phyloP scores from a whole-genome alignment of 129 eudicot species.

The Flaveria linearis region DNA sequence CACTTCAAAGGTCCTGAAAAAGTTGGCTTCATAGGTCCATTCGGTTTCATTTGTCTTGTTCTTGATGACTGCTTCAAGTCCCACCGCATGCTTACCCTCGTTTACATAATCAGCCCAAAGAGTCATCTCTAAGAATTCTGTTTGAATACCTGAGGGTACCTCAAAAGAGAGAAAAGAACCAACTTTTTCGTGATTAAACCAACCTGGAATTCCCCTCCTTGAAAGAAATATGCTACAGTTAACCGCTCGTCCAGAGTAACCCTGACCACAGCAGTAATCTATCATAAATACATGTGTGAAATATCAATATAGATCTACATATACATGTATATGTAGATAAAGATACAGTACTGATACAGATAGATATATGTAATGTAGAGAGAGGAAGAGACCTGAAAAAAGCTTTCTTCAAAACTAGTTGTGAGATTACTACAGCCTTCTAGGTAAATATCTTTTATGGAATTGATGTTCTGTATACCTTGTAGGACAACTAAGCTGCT shows the following conservation, averaged over 20 bases:
- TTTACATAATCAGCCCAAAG: slow-evolving; percentile 27
- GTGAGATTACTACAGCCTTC: slow-evolving; percentile 29
- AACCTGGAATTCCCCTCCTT: slow-evolving; percentile 15
- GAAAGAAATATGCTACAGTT: slow-evolving; percentile 30
- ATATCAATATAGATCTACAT: too few species aligned
- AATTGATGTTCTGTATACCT: slow-evolving; percentile 21
- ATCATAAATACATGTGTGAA: too few species aligned
- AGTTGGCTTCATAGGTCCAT: slow-evolving; percentile 28
- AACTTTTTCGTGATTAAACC: slow-evolving; percentile 15
- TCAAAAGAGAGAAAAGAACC: slow-evolving; percentile 25
- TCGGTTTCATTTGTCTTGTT: slow-evolving; percentile 26
- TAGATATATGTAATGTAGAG: neutral
- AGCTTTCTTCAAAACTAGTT: slow-evolving; percentile 23
- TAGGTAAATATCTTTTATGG: slow-evolving; percentile 16
- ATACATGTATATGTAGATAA: neutral
- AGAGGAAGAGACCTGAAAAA: slow-evolving; percentile 23
- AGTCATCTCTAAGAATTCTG: slow-evolving; percentile 14
- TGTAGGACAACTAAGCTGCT: slow-evolving; percentile 26
- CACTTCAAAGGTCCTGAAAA: slow-evolving; percentile 13
- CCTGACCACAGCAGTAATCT: slow-evolving; percentile 7
- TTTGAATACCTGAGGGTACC: slow-evolving; percentile 9
- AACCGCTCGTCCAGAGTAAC: slow-evolving; percentile 10
- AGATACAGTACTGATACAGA: neutral
- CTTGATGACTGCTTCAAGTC: slow-evolving; percentile 21
- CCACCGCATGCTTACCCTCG: slow-evolving; percentile 9